A percentile compares a stretch with the other conserved stretches of the same genome.
These are phyloP conservation scores for Wallacemonas sp. DNA, from an alignment of 208 protist species.

Conservation along the genomic window DNA sequence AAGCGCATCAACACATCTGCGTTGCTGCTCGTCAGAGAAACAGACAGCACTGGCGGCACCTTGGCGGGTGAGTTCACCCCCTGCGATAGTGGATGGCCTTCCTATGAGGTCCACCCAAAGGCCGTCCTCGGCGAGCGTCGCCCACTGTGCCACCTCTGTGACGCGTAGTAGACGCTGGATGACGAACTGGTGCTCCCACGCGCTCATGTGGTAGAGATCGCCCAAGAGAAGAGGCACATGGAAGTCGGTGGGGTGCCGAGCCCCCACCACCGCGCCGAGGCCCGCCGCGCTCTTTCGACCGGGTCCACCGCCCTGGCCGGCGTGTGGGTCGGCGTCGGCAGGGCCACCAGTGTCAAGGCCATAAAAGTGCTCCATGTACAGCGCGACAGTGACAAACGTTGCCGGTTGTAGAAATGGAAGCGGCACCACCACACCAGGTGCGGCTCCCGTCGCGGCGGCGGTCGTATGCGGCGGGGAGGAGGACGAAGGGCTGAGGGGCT, in stretches of 20 bases:
- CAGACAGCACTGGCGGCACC: neutral
- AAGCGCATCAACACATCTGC: constrained; percentile 26
- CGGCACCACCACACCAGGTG: constrained; percentile 13
- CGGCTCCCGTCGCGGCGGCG: too few relatives aligned
- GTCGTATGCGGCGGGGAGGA: too few relatives aligned
- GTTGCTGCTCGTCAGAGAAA: neutral
- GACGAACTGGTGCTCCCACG: constrained; percentile 64
- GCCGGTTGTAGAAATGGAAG: constrained; percentile 30
- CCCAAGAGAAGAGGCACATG: constrained; percentile 28
- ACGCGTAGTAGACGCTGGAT: constrained; percentile 35
- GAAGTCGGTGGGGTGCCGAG: constrained; percentile 10
- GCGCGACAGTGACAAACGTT: constrained; percentile 50
- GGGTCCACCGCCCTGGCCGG: neutral
- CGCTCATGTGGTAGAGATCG: constrained; percentile 55
- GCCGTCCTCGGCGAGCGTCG: constrained; percentile 18
- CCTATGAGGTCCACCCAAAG: constrained; percentile 49
- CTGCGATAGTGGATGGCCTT: too few relatives aligned
- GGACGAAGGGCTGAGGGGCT: neutral
- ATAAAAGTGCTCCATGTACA: constrained; percentile 80
- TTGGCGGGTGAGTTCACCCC: neutral
- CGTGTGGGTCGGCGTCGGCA: neutral
- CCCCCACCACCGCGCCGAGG: neutral
- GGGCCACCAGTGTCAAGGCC: too few relatives aligned
- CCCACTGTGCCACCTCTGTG: neutral
- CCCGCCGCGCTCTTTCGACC: neutral